Evolutionary conservation across 2,329 filamentous ascomycete species (phyloP), one percentile per base, ranked within the genome.

Genomic region (Ustulina deusta): DNA sequence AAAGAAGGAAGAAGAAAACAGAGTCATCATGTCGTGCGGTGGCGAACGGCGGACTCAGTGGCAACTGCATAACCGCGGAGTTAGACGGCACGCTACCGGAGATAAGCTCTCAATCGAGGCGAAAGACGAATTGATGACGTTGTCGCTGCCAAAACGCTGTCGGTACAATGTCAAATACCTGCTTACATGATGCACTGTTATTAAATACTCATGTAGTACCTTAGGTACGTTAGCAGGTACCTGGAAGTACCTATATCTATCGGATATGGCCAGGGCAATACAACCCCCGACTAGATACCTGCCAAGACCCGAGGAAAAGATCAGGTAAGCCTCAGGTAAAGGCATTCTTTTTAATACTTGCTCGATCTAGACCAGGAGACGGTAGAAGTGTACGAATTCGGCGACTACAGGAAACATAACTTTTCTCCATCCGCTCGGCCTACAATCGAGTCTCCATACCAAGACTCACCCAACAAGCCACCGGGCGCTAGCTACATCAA

Each of bases 401-500:
- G 55, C 40, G 34, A 63, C 25, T 59, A 66, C 17, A 61, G 22
- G 11, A 11, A 38, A 15, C 1, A 32, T 6, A 34, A 34, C 10
- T 11, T 1, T 11, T 7, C 48, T 0, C 63, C 63, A 10, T 57
- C 34, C 22, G 7, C 34, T 11, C 46, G 63, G 29, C 60, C 63
- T 20, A 66, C 56, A 17, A 56, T 68, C 27, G 20, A 60, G 11
- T 46, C 61, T 20, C 56, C 70, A 6, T 63, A 65, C 25, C 2
- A 38, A 42, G 7, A 13, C 2, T 56, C 40, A 25, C 68, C 63
- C 15, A 9, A 20, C 2, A 58, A 40, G 9, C 52, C 64, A 10
- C 68, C 62, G 2, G 68, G 69, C n/a, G n/a, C 15, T 73, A 72
- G n/a, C 44, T 71, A 71, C 32, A 63, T 72, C 60, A 69, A 65